These are phyloP conservation scores for Chrysanthemum lavandulifolium DNA, from an alignment of 129 eudicot species.

Conservation along the genomic window DNA sequence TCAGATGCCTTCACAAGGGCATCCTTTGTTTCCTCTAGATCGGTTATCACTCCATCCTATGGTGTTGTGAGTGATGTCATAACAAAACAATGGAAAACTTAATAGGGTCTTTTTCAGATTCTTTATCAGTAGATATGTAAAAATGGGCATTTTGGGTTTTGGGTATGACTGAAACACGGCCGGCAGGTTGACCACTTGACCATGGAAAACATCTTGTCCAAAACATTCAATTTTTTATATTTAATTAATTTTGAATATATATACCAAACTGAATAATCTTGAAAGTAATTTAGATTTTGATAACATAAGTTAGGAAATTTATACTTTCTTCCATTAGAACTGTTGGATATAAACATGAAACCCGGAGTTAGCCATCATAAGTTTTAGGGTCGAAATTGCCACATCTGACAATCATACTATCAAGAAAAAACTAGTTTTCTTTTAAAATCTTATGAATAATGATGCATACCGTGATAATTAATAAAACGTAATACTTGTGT, in stretches of 20 bases:
- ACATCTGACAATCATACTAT: conserved; percentile 2
- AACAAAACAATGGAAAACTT: neutral
- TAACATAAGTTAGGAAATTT: conserved; percentile 6
- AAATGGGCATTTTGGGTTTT: neutral
- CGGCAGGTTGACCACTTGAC: neutral
- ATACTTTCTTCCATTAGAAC: neutral
- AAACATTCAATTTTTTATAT: neutral
- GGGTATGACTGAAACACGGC: no score
- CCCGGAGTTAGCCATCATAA: conserved; percentile 11
- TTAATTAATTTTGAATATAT: neutral
- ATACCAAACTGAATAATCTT: neutral
- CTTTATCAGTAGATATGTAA: neutral
- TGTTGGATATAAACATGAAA: neutral
- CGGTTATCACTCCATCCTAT: conserved; percentile 97
- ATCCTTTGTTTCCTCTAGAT: conserved; percentile 94
- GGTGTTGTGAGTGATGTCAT: neutral
- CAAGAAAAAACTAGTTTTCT: neutral
- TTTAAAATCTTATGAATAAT: conserved; percentile 5
- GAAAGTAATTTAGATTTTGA: neutral
- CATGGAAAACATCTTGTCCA: neutral
- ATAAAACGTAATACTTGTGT: conserved; percentile 70
- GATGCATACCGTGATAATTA: conserved; percentile 80
- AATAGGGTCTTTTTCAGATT: neutral
- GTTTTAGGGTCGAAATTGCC: neutral
- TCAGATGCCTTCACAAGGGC: conserved; percentile 94